These are phyloP conservation scores for Francoa sonchifolia DNA, from an alignment of 441 rosid genomes.

Conservation along the genomic window DNA sequence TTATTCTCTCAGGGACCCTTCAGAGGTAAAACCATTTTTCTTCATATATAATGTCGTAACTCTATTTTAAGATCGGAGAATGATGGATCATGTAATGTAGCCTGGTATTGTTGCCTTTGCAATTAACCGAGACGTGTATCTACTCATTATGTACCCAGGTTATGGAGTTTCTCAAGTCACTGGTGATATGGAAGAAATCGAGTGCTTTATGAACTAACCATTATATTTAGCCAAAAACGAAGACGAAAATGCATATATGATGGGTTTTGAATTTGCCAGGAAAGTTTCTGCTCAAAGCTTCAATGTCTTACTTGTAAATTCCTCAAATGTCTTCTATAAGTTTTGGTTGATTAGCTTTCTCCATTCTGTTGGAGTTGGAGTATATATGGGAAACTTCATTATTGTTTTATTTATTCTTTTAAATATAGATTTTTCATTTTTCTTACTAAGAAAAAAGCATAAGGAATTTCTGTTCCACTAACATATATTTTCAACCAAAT, in stretches of 20 bases:
- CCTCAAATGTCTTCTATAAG: no score
- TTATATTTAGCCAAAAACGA: conserved; percentile 1
- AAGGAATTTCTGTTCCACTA: no score
- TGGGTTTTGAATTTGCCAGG: no score
- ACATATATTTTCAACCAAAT: no score
- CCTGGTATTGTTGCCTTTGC: neutral
- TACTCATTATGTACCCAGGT: conserved; percentile 34
- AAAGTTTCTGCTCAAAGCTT: conserved; percentile 17
- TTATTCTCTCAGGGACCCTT: conserved; percentile 77
- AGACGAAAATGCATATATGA: no score
- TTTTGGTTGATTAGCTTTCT: conserved; percentile 3
- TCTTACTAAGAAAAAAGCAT: no score
- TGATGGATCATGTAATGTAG: neutral
- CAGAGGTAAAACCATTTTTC: conserved; percentile 40
- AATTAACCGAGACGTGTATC: neutral
- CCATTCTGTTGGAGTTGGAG: no score
- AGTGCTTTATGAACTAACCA: conserved; percentile 30
- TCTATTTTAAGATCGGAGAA: neutral
- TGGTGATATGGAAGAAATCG: conserved; percentile 64
- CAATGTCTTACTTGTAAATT: conserved; percentile 35
- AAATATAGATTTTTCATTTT: no score
- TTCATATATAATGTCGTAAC: neutral
- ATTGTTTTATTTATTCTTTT: no score
- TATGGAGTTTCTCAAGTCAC: conserved; percentile 66
- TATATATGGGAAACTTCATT: no score